A percentile compares a stretch with the other conserved stretches of the same genome.
These are phyloP conservation scores for Kalmanozyma brasiliensis DNA, from an alignment of 1,284 basidiomycete genomes.

Conservation along the genomic window DNA sequence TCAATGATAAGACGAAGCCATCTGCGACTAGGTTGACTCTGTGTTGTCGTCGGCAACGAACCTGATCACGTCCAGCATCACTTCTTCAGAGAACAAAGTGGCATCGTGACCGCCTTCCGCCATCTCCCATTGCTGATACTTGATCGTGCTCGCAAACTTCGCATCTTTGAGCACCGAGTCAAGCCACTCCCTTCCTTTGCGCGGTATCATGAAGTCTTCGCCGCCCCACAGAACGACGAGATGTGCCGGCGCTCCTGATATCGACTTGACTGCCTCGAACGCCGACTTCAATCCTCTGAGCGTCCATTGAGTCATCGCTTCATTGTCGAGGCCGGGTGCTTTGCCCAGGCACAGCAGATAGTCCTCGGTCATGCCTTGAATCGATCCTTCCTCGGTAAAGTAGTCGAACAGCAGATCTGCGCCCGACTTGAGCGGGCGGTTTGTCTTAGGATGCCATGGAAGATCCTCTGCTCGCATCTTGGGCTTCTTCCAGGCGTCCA, in stretches of 20 bases:
- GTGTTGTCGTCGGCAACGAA: conserved; percentile 1
- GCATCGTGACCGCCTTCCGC: conserved; percentile 30
- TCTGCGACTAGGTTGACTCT: too few relatives aligned
- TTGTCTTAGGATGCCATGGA: conserved; percentile 22
- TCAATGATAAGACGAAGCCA: too few relatives aligned
- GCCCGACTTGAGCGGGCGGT: conserved; percentile 17
- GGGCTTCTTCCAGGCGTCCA: conserved; percentile 24
- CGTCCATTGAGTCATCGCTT: conserved; percentile 8
- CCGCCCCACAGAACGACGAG: conserved; percentile 27
- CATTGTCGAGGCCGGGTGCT: conserved; percentile 22
- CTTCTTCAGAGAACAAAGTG: conserved; percentile 14
- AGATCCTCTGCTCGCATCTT: neutral
- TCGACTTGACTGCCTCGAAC: neutral
- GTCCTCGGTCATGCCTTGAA: conserved; percentile 21
- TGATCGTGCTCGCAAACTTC: neutral
- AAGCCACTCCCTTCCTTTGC: conserved; percentile 18
- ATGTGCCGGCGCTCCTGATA: conserved; percentile 8
- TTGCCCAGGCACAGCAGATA: conserved; percentile 31
- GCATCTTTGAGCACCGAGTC: conserved; percentile 3
- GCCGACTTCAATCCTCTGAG: conserved; percentile 2
- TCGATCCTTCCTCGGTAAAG: conserved; percentile 22
- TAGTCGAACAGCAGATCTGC: conserved; percentile 25
- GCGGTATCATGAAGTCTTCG: conserved; percentile 23
- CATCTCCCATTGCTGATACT: conserved; percentile 20
- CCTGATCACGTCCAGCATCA: conserved; percentile 18